phyloP scores from a whole-genome alignment of 805 yeast species.

The Saccharomycopsis babjevae region DNA sequence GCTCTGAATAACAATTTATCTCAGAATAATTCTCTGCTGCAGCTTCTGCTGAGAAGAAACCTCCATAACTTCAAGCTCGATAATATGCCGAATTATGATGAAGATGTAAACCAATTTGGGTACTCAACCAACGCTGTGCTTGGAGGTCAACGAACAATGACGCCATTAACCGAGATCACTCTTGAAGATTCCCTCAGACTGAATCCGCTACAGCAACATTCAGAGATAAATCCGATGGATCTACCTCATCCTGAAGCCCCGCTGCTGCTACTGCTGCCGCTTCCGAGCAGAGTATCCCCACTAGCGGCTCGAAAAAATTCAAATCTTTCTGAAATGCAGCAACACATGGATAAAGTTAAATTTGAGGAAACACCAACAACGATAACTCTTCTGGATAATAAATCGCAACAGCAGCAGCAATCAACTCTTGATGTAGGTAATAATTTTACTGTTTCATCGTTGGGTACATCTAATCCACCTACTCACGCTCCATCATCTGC shows the following conservation, averaged over 20 bases:
- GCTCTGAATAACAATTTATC: constrained; percentile 11
- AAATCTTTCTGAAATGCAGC: not conserved
- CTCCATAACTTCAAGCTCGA: constrained; percentile 23
- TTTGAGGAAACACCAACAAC: not conserved
- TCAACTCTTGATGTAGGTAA: not conserved
- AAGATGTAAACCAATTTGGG: constrained; percentile 55
- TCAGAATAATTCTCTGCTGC: not conserved
- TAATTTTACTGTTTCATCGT: not conserved
- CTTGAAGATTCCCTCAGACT: constrained; percentile 17
- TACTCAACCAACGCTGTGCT: constrained; percentile 37
- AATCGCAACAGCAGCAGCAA: not conserved
- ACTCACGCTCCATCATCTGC: not conserved
- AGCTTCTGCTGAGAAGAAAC: constrained; percentile 27
- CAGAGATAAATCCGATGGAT: not conserved
- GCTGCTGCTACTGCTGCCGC: not conserved
- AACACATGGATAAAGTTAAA: not conserved
- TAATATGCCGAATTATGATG: constrained; percentile 8
- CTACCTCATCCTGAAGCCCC: not conserved
- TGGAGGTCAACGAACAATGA: constrained; percentile 53
- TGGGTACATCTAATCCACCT: not conserved
- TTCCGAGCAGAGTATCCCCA: not conserved
- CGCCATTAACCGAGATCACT: constrained; percentile 62
- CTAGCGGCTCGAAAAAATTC: not conserved
- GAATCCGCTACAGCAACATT: not conserved
- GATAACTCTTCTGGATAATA: not conserved